Conservation (phyloP, 1,139 yeast genomes). For the Starmera stellimalicola region DNA sequence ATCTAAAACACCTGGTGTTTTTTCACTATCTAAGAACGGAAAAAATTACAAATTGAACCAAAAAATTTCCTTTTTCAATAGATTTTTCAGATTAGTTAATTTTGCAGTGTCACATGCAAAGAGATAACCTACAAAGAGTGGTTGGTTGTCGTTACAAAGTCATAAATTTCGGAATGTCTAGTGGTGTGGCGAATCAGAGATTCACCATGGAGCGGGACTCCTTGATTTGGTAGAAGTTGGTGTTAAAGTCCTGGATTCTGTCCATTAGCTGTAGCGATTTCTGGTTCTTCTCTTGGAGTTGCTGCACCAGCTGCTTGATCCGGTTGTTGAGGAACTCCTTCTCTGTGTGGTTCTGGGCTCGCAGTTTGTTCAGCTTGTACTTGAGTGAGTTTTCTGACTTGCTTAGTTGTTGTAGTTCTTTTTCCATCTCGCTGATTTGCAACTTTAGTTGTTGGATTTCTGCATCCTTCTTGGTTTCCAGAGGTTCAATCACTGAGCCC, state of each 20-base stretch:
- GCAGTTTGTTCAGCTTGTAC: conserved; percentile 3
- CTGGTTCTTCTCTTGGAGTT: conserved; percentile 11
- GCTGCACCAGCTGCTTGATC: conserved; percentile 7
- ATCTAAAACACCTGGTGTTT: too few relatives aligned
- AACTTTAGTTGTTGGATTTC: conserved; percentile 2
- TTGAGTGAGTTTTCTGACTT: conserved; percentile 4
- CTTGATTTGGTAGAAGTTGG: neutral
- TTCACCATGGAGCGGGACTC: neutral
- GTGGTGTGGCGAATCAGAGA: neutral
- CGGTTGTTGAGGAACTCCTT: conserved; percentile 9
- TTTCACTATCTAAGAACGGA: too few relatives aligned
- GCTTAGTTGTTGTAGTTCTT: neutral
- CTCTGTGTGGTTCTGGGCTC: conserved; percentile 7
- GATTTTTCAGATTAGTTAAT: too few relatives aligned
- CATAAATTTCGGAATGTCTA: too few relatives aligned
- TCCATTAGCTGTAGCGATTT: conserved; percentile 10
- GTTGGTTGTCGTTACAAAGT: too few relatives aligned
- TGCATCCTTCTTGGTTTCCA: neutral
- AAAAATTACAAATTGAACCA: too few relatives aligned
- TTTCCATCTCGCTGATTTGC: conserved; percentile 1
- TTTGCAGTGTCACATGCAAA: too few relatives aligned
- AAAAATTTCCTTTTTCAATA: too few relatives aligned
- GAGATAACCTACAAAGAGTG: too few relatives aligned
- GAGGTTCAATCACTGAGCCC: neutral
- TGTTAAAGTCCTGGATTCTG: conserved; percentile 8